Conservation (phyloP, 2,329 filamentous ascomycete genomes). For the Fusarium caatingaense region DNA sequence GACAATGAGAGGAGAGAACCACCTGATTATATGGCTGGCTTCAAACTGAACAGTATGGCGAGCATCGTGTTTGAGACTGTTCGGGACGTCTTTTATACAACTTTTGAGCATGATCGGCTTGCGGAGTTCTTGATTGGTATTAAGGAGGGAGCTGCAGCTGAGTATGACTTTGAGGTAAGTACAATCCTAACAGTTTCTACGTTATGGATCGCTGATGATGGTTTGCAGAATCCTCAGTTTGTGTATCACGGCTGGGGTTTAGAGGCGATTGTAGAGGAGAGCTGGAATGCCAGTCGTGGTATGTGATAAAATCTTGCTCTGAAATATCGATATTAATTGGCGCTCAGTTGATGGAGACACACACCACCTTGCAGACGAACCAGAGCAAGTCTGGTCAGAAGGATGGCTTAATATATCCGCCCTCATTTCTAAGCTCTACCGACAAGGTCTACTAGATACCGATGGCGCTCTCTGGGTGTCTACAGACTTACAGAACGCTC, state of each 20-base stretch:
- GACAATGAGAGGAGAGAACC: background rate
- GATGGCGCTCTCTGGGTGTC: background rate
- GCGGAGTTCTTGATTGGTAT: conserved; percentile 9
- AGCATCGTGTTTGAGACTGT: background rate
- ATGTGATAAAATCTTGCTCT: background rate
- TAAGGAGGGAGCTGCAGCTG: background rate
- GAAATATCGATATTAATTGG: background rate
- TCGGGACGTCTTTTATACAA: background rate
- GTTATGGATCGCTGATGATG: background rate
- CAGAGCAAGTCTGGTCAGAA: background rate
- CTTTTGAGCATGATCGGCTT: conserved; percentile 8
- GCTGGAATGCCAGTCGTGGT: conserved; percentile 15
- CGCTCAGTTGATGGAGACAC: background rate
- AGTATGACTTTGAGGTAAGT: background rate
- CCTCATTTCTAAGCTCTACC: conserved; percentile 13
- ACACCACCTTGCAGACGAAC: background rate
- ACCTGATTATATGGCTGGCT: conserved; percentile 8
- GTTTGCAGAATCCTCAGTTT: conserved; percentile 9
- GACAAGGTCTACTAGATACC: background rate
- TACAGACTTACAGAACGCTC: background rate
- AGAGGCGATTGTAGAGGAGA: background rate
- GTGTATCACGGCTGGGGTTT: conserved; percentile 14
- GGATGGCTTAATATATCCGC: conserved; percentile 7
- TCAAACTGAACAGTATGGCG: background rate
- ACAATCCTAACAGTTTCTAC: fast-evolving